These are phyloP conservation scores for Colletotrichum viniferum DNA, from an alignment of 2,329 filamentous ascomycete species.

Conservation along the genomic window DNA sequence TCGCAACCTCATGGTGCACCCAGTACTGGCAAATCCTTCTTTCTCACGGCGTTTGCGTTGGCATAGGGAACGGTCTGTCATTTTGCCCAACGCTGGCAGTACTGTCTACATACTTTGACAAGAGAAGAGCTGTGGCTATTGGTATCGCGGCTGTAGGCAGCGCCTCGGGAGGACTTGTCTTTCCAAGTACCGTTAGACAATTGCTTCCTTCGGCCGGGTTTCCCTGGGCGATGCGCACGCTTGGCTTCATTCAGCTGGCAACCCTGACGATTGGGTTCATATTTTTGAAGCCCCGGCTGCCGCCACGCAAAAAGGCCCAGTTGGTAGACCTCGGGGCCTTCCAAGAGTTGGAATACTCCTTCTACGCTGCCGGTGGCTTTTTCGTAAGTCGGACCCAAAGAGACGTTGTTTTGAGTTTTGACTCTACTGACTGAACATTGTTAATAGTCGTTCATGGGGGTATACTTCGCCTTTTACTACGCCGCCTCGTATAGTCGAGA, in stretches of 20 bases:
- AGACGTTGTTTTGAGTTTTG: neutral
- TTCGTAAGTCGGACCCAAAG: neutral
- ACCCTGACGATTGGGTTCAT: slow-evolving; percentile 42
- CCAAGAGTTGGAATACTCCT: slow-evolving; percentile 31
- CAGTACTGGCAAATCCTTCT: slow-evolving; percentile 55
- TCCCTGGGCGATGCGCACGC: slow-evolving; percentile 55
- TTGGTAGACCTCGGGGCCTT: slow-evolving; percentile 50
- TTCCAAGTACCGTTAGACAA: slow-evolving; percentile 39
- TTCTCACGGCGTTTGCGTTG: slow-evolving; percentile 52
- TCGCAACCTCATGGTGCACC: slow-evolving; percentile 44
- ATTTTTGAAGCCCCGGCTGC: slow-evolving; percentile 44
- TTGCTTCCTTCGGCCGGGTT: slow-evolving; percentile 56
- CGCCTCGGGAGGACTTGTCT: slow-evolving; percentile 58
- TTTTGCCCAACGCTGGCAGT: slow-evolving; percentile 64
- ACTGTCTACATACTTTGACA: slow-evolving; percentile 66
- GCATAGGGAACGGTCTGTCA: slow-evolving; percentile 57
- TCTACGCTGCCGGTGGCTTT: slow-evolving; percentile 12
- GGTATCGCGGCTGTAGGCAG: slow-evolving; percentile 64
- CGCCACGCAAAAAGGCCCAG: slow-evolving; percentile 40
- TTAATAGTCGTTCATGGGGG: slow-evolving; percentile 49
- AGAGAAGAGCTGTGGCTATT: slow-evolving; percentile 58
- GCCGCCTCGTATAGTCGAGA: slow-evolving; percentile 53
- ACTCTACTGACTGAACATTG: neutral
- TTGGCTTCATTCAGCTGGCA: slow-evolving; percentile 48
- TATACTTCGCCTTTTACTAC: slow-evolving; percentile 67